These are phyloP conservation scores for Chondrostereum purpureum DNA, from an alignment of 1,284 basidiomycete genomes.

Conservation along the genomic window DNA sequence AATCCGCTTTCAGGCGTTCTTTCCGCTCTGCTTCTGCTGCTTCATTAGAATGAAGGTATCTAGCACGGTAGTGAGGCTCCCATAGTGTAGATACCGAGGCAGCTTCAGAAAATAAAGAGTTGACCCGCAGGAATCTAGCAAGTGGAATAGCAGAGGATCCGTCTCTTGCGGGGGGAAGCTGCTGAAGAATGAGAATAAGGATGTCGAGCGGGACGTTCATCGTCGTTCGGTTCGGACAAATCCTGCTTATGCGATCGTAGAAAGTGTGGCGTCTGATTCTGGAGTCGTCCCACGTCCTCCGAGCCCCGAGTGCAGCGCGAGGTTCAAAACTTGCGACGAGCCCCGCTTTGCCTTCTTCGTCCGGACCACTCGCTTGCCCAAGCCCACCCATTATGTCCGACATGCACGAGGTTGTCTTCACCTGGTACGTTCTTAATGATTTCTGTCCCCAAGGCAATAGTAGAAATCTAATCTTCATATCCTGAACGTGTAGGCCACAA, in stretches of 20 bases:
- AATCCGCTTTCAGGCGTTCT: conserved; percentile 28
- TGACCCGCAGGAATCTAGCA: conserved; percentile 5
- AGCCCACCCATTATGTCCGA: too few species aligned
- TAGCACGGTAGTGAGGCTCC: conserved; percentile 41
- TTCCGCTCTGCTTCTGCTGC: conserved; percentile 29
- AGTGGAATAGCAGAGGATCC: conserved; percentile 7
- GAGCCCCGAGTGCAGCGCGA: too few species aligned
- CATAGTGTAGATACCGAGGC: conserved; percentile 28
- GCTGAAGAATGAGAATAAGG: conserved; percentile 10
- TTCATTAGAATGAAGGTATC: conserved; percentile 38
- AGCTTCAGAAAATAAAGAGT: conserved; percentile 12
- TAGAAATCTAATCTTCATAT: conserved; percentile 11
- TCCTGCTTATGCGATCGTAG: too few species aligned
- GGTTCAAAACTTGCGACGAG: too few species aligned
- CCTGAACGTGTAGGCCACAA: conserved; percentile 52
- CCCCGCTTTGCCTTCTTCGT: too few species aligned
- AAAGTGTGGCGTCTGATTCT: too few species aligned
- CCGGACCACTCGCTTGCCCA: too few species aligned
- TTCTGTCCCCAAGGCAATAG: not conserved
- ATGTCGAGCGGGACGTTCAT: conserved; percentile 11
- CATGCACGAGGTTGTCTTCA: not conserved
- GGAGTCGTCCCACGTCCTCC: too few species aligned
- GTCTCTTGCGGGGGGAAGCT: conserved; percentile 9
- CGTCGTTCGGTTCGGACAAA: too few species aligned
- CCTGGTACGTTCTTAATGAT: not conserved